phyloP scores from a whole-genome alignment of 352 stramenopile genomes.

The Stephanocyclus meneghinianus region DNA sequence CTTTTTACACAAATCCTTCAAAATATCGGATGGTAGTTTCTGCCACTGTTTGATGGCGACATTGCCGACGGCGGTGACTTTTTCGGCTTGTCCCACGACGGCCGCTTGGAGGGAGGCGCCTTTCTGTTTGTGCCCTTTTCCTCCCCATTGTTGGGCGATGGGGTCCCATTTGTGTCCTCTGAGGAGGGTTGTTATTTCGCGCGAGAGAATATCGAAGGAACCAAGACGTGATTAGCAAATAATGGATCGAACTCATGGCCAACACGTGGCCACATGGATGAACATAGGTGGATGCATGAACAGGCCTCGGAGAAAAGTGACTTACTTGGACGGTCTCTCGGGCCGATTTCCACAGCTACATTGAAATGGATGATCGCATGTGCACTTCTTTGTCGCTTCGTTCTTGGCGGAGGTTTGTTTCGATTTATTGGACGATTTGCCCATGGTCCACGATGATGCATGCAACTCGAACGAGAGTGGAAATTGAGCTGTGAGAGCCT shows the following conservation, averaged over 20 bases:
- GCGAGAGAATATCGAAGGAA: too few relatives aligned
- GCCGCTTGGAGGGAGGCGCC: conserved; percentile 65
- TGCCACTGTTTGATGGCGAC: conserved; percentile 76
- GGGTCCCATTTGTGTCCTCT: conserved; percentile 80
- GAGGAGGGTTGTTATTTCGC: too few relatives aligned
- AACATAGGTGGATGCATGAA: background rate
- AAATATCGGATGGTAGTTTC: conserved; percentile 87
- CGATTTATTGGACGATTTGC: background rate
- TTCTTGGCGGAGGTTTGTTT: background rate
- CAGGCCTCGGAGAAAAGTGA: background rate
- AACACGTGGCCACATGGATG: too few relatives aligned
- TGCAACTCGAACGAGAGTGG: background rate
- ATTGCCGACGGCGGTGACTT: conserved; percentile 58
- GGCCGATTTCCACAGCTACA: conserved; percentile 81
- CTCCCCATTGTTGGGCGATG: conserved; percentile 72
- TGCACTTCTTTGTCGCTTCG: conserved; percentile 10
- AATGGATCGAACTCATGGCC: too few relatives aligned
- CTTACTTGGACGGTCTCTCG: conserved; percentile 66
- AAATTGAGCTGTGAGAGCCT: too few relatives aligned
- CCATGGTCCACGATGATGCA: background rate
- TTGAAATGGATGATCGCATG: conserved; percentile 76
- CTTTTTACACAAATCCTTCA: conserved; percentile 92
- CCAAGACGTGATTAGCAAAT: too few relatives aligned
- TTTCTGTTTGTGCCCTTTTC: conserved; percentile 82
- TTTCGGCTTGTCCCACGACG: conserved; percentile 45